These are phyloP conservation scores for Mycena floridula DNA, from an alignment of 768 basidiomycete genomes.

Conservation along the genomic window DNA sequence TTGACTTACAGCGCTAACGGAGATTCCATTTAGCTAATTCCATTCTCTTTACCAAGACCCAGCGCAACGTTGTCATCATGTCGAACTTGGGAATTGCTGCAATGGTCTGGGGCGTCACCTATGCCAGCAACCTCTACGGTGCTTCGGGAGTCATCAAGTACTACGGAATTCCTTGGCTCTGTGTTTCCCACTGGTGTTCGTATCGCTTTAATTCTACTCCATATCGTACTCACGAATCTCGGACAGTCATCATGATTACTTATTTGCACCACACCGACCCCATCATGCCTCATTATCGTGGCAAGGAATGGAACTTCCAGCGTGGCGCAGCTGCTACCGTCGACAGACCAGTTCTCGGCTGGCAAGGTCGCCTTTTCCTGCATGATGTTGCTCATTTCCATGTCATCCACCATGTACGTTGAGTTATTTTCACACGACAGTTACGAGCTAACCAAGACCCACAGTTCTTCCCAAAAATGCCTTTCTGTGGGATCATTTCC, in stretches of 20 bases:
- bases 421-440: too few relatives aligned
- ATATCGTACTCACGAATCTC: conserved; percentile 4
- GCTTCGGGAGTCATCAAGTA: conserved; percentile 35
- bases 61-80: conserved; percentile 45
- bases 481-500: too few relatives aligned
- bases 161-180: conserved; percentile 50
- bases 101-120: conserved; percentile 35
- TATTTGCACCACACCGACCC: conserved; percentile 65
- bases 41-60: conserved; percentile 46
- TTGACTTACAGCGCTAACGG: not conserved
- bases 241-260: conserved; percentile 40
- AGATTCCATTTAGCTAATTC: conserved; percentile 36
- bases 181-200: conserved; percentile 51
- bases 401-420: conserved; percentile 48
- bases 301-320: conserved; percentile 51
- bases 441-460: too few relatives aligned
- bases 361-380: conserved; percentile 61
- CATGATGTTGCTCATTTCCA: conserved; percentile 62
- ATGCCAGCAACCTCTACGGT: conserved; percentile 32
- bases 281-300: conserved; percentile 49
- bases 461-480: conserved; percentile 56
- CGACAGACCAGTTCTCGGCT: conserved; percentile 51
- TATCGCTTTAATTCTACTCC: conserved; percentile 2
- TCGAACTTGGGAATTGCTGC: conserved; percentile 50
- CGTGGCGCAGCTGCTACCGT: conserved; percentile 59